Percentiles rank a stretch among this genome's conserved stretches.
phyloP scores from a whole-genome alignment of 805 yeast genomes.

The Myxozyma geophila region DNA sequence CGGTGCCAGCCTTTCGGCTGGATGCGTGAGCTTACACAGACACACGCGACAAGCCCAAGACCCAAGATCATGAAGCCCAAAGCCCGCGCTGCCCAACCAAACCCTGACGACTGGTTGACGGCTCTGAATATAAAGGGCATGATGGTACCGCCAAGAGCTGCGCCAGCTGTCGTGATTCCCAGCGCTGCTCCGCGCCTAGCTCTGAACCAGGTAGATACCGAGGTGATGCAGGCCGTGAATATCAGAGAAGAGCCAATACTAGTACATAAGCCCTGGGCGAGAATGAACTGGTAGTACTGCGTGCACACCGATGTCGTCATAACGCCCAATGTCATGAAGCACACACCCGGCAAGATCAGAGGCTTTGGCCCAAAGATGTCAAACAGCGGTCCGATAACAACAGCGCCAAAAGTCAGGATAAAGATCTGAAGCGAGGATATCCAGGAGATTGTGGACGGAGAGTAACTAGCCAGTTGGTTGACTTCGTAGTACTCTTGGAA shows the following conservation, averaged over 20 bases:
- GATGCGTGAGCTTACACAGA: conserved; percentile 40
- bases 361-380: conserved; percentile 41
- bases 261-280: conserved; percentile 57
- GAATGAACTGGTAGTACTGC: conserved; percentile 55
- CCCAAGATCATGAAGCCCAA: conserved; percentile 52
- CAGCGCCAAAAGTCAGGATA: conserved; percentile 36
- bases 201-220: conserved; percentile 53
- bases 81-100: conserved; percentile 58
- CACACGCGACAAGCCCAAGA: conserved; percentile 37
- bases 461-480: conserved; percentile 34
- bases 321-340: conserved; percentile 39
- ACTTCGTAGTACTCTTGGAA: conserved; percentile 41
- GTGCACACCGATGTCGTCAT: conserved; percentile 47
- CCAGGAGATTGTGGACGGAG: conserved; percentile 44
- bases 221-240: conserved; percentile 52
- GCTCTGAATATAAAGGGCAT: conserved; percentile 54
- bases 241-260: conserved; percentile 53
- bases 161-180: conserved; percentile 55
- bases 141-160: conserved; percentile 56
- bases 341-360: conserved; percentile 36
- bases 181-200: conserved; percentile 52
- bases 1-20: conserved; percentile 10
- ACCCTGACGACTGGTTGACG: conserved; percentile 52
- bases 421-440: conserved; percentile 43
- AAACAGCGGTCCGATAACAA: conserved; percentile 41